Base-by-base conservation (phyloP, 1,139 yeast genomes). In the Blastobotrys capitulatus region DNA sequence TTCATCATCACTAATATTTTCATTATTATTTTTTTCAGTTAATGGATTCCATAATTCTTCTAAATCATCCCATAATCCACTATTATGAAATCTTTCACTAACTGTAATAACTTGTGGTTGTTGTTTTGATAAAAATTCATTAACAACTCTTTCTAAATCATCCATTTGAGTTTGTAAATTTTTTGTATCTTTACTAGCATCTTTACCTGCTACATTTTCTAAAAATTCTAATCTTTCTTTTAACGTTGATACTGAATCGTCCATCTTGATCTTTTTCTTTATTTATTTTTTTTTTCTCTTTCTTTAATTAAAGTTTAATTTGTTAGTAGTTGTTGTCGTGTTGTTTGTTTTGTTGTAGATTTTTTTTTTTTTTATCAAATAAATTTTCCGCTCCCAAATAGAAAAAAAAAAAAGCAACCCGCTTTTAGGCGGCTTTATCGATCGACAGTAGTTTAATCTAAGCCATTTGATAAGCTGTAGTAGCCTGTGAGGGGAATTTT, bases 151-250 rank as follows among this genome's bases (percentile, higher is more conserved):
- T 22, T 52, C 49, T 26, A 55, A 40, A 42, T 53, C 57, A 35
- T 52, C 54, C 15, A 55, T 48, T 31, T 54, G 56, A 10, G 26
- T 43, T 7, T 40, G 41, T 42, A 54, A 29, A 15, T 29, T 32
- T 10, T 43, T 44, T 3, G 42, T 13, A n/a, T 39, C 42, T 22
- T n/a, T 18, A 15, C 8, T 6, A 3, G 19, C 37, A 25, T 42
- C 40, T 5, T 29, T 41, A 18, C 42, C 42, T 8, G 52, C 45
- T 13, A 54, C 22, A 34, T 45, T 35, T 25, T 54, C 57, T 10
- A 54, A 49, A 29, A 43, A 46, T 29, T 54, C 56, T 20, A 54
- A 27, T 8, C 57, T 47, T 12, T 49, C 48, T 22, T 49, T 44
- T 3, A 54, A 31, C 6, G 46, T 18, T 8, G 50, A 50, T 15